Percentiles rank a stretch among this genome's conserved stretches.
Conservation (phyloP, 23 red algal species). For the Chondrus crispus region DNA sequence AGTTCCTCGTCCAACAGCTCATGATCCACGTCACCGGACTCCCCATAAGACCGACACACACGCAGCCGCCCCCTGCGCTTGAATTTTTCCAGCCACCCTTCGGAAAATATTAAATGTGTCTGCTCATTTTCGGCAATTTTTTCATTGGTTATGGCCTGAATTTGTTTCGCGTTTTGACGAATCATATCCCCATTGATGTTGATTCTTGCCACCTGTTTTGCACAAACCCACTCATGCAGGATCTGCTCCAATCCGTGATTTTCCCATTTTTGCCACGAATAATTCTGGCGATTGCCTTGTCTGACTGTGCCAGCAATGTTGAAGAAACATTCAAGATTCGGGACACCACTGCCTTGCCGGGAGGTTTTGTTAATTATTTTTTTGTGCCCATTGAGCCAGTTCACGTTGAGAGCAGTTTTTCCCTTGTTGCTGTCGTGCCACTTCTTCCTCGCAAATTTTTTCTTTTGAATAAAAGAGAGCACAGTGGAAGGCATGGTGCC, state of each 20-base stretch:
- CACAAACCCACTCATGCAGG: slow-evolving; percentile 12
- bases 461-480: too few species aligned
- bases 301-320: too few species aligned
- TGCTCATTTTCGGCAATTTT: not conserved
- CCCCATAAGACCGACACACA: slow-evolving; percentile 4
- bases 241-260: not conserved
- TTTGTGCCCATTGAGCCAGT: slow-evolving; percentile 21
- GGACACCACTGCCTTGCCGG: slow-evolving; percentile 31
- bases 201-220: not conserved
- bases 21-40: not conserved
- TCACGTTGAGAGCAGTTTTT: not conserved
- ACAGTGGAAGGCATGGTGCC: too few species aligned
- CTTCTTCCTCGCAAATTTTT: too few species aligned
- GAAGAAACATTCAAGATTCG: too few species aligned
- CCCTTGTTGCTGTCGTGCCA: not conserved
- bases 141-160: too few species aligned
- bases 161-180: not conserved
- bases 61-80: slow-evolving; percentile 13
- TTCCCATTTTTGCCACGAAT: too few species aligned
- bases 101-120: slow-evolving; percentile 24
- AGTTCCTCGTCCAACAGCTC: too few species aligned
- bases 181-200: not conserved
- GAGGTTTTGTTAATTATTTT: not conserved
- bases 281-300: too few species aligned
- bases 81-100: slow-evolving; percentile 39